Evolutionary conservation across 148 eudicot species (phyloP).

Genomic region (Linanthus parryae): DNA sequence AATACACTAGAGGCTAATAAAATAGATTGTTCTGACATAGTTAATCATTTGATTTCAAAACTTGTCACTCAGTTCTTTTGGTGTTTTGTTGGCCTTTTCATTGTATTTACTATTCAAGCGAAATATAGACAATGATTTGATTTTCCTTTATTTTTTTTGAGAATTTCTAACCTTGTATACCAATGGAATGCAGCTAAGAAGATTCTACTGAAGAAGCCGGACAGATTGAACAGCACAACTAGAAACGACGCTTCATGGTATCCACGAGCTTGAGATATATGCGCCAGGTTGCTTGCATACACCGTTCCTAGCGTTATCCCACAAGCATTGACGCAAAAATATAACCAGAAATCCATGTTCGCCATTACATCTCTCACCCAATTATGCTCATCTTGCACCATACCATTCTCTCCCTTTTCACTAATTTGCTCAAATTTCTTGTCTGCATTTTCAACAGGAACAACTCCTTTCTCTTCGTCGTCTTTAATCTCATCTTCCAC

Average conservation of each 20-base stretch:
- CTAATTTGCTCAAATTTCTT: background rate
- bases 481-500: background rate
- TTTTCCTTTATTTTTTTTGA: too few relatives aligned
- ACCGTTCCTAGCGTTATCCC: slow-evolving; percentile 4
- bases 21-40: too few relatives aligned
- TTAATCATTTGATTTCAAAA: too few relatives aligned
- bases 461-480: background rate
- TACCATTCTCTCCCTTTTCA: background rate
- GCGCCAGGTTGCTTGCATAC: background rate
- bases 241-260: background rate
- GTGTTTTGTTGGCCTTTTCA: background rate
- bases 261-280: slow-evolving; percentile 2
- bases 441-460: background rate
- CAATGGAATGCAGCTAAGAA: background rate
- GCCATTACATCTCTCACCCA: slow-evolving; percentile 1
- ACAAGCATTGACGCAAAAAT: slow-evolving; percentile 4
- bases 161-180: slow-evolving; percentile 3
- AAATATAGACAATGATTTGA: background rate
- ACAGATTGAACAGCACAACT: background rate
- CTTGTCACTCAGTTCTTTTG: too few relatives aligned
- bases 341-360: background rate
- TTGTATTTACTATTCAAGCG: background rate
- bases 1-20: too few relatives aligned
- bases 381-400: background rate
- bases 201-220: background rate